Percentiles rank a stretch among this genome's conserved stretches.
Conservation (phyloP, 305 asterid genomes). For the Petunia hybrid region DNA sequence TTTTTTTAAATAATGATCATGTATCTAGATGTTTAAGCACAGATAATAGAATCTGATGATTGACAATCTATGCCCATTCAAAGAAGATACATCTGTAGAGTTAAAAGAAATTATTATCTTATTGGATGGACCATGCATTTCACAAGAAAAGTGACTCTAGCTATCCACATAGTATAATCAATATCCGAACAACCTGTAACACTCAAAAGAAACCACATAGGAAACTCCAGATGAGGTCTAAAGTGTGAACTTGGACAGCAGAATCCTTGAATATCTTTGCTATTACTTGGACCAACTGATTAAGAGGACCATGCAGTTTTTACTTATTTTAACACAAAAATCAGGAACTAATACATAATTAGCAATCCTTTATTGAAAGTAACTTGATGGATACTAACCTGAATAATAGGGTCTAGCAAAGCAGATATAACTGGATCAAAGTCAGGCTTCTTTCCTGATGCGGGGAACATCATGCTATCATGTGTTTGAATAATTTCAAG, state of each 20-base stretch:
- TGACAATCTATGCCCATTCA: neutral
- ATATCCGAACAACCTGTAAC: neutral
- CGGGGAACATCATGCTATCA: conserved; percentile 85
- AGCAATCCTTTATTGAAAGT: conserved; percentile 13
- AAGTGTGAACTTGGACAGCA: conserved; percentile 14
- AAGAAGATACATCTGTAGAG: neutral
- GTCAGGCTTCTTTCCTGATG: conserved; percentile 74
- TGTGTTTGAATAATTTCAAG: conserved; percentile 91
- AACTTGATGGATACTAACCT: conserved; percentile 49
- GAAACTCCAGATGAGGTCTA: neutral
- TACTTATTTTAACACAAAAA: neutral
- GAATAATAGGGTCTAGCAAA: conserved; percentile 93
- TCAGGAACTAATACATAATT: neutral
- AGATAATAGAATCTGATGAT: neutral
- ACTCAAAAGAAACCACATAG: neutral
- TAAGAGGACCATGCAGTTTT: neutral
- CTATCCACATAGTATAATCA: neutral
- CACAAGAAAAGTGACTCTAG: neutral
- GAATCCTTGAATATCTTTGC: neutral
- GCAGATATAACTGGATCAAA: conserved; percentile 95
- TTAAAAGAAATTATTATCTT: neutral
- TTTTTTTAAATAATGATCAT: neutral
- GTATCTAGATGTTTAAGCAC: neutral
- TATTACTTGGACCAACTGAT: conserved; percentile 2
- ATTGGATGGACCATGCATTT: neutral